A percentile compares a stretch with the other conserved stretches of the same genome.
Conservation (phyloP, 2,329 filamentous ascomycete genomes). For the Hymenotorrendiella dingleyae region DNA sequence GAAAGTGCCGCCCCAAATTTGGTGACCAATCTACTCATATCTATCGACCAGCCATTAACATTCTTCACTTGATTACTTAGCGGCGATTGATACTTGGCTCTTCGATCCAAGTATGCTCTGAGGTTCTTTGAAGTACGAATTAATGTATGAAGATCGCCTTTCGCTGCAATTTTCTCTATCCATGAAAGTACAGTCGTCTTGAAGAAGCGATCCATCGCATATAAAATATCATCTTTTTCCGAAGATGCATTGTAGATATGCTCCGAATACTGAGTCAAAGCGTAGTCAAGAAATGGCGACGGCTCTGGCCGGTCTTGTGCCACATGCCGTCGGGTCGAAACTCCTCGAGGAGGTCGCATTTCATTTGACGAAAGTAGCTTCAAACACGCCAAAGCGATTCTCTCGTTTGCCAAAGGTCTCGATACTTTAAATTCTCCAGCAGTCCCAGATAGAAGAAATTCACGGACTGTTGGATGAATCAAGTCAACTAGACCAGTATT, state of each 20-base stretch:
- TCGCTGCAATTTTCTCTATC: constrained; percentile 30
- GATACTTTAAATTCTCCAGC: no score
- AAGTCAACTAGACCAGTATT: no score
- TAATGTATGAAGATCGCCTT: constrained; percentile 21
- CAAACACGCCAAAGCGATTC: no score
- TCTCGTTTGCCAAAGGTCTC: no score
- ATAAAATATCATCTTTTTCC: background rate
- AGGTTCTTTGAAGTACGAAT: constrained; percentile 29
- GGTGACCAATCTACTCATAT: constrained; percentile 30
- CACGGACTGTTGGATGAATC: no score
- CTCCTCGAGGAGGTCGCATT: no score
- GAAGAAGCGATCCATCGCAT: constrained; percentile 1
- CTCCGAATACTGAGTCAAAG: constrained; percentile 8
- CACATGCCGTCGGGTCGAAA: no score
- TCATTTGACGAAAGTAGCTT: no score
- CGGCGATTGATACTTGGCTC: constrained; percentile 5
- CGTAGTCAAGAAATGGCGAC: constrained; percentile 3
- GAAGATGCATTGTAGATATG: constrained; percentile 7
- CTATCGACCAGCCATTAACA: constrained; percentile 29
- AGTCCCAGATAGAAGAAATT: no score
- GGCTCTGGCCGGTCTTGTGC: no score
- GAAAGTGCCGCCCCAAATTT: constrained; percentile 30
- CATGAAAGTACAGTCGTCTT: constrained; percentile 26
- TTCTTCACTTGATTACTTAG: constrained; percentile 16
- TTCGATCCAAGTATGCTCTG: constrained; percentile 24